Evolutionary conservation across 768 basidiomycete species (phyloP).

Genomic region (Calocera cornea): DNA sequence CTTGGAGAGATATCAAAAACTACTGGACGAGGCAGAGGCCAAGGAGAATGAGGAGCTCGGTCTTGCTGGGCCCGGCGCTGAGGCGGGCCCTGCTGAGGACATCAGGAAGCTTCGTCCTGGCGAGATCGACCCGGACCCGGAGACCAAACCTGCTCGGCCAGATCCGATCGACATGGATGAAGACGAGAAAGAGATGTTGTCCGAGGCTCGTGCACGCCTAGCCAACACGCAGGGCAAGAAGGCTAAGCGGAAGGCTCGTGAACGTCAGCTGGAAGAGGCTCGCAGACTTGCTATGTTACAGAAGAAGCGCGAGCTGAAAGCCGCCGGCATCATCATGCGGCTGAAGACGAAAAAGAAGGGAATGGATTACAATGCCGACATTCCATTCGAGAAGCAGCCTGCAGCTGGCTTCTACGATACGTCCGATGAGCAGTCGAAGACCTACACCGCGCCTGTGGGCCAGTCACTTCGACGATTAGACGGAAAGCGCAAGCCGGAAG

Average conservation of each 20-base stretch:
- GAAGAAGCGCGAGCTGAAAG: constrained; percentile 95
- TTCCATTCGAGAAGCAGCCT: constrained; percentile 95
- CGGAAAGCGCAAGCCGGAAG: constrained; percentile 87
- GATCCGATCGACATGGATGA: constrained; percentile 99
- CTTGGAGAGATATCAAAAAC: constrained; percentile 93
- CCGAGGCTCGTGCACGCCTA: constrained; percentile 91
- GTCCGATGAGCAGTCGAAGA: constrained; percentile 78
- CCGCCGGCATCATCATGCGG: constrained; percentile 94
- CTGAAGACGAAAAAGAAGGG: constrained; percentile 91
- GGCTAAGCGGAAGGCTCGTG: constrained; percentile 95
- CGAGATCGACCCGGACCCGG: constrained; percentile 97
- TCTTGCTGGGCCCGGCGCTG: constrained; percentile 66
- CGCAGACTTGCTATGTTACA: constrained; percentile 85
- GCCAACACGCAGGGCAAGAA: constrained; percentile 99
- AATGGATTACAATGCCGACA: constrained; percentile 99
- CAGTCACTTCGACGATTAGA: constrained; percentile 83
- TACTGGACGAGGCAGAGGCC: constrained; percentile 91
- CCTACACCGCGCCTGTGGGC: constrained; percentile 78
- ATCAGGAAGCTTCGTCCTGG: constrained; percentile 79
- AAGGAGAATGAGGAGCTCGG: constrained; percentile 95
- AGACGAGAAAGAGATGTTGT: constrained; percentile 99
- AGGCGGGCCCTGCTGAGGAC: constrained; percentile 83
- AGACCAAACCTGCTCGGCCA: constrained; percentile 93
- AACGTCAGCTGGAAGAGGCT: constrained; percentile 94
- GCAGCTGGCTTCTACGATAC: constrained; percentile 96